Evolutionary conservation across 768 basidiomycete species (phyloP).

Genomic region (Tricholoma saponaceum): DNA sequence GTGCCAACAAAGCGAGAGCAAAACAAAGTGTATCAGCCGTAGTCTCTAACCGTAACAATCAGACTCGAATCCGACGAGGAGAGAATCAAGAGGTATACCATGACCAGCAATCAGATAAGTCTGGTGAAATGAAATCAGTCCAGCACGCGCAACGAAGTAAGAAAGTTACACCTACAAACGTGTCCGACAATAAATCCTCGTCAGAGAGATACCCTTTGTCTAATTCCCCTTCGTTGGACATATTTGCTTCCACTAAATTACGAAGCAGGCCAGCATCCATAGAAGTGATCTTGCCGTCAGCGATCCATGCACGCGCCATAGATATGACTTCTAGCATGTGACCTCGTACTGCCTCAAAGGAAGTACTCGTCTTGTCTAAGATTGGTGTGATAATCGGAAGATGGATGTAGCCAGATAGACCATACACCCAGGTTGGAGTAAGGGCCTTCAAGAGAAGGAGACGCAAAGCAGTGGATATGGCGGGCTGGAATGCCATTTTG

Average conservation of each 20-base stretch:
- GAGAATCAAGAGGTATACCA: constrained; percentile 23
- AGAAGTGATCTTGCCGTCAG: constrained; percentile 18
- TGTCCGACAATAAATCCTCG: constrained; percentile 43
- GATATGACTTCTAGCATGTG: constrained; percentile 41
- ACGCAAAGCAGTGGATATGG: constrained; percentile 25
- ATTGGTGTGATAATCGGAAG: constrained; percentile 33
- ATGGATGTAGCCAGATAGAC: constrained; percentile 19
- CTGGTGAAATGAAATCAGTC: constrained; percentile 17
- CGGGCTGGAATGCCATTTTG: constrained; percentile 29
- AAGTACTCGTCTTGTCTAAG: constrained; percentile 21
- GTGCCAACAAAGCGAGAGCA: constrained; percentile 39
- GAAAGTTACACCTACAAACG: constrained; percentile 33
- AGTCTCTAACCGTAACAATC: constrained; percentile 32
- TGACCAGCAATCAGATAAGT: constrained; percentile 47
- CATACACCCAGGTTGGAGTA: constrained; percentile 31
- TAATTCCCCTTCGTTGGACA: constrained; percentile 26
- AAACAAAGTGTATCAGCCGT: constrained; percentile 43
- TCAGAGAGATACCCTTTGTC: constrained; percentile 32
- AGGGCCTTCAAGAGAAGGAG: constrained; percentile 25
- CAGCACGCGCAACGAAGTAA: not conserved
- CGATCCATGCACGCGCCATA: constrained; percentile 31
- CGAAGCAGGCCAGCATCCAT: constrained; percentile 35
- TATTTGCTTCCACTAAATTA: constrained; percentile 46
- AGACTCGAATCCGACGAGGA: not conserved
- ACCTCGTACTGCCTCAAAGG: constrained; percentile 31